Percentiles rank a stretch among this genome's conserved stretches.
Evolutionary conservation across 2,329 filamentous ascomycete species (phyloP).

Genomic region (Colletotrichum aenigma): DNA sequence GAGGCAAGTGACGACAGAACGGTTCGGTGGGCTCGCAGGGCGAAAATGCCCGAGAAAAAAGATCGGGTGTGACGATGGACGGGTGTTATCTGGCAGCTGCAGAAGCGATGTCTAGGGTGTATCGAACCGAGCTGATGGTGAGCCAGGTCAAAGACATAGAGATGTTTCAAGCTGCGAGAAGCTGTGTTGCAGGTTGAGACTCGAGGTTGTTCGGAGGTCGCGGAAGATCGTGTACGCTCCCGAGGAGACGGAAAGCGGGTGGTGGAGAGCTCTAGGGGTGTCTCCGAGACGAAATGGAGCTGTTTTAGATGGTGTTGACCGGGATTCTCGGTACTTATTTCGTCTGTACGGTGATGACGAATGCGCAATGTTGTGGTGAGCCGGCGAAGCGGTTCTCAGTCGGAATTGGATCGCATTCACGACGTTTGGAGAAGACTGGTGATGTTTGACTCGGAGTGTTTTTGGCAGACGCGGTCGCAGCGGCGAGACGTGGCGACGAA

Average conservation of each 20-base stretch:
- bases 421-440: background rate
- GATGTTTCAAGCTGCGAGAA: background rate
- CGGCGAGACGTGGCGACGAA: background rate
- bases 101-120: background rate
- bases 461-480: background rate
- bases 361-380: background rate
- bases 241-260: background rate
- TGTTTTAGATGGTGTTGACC: conserved; percentile 5
- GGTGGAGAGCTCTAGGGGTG: conserved; percentile 11
- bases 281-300: conserved; percentile 12
- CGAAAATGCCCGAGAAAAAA: background rate
- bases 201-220: background rate
- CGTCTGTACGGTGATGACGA: background rate
- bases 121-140: background rate
- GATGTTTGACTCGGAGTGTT: background rate
- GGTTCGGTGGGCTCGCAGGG: background rate
- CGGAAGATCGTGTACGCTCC: conserved; percentile 9
- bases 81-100: background rate
- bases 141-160: background rate
- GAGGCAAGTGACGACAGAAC: background rate
- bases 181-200: background rate
- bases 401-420: background rate
- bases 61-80: background rate
- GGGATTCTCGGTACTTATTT: background rate
- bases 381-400: background rate